Evolutionary conservation across 2,329 filamentous ascomycete species (phyloP).

Genomic region (Claviceps sp.): DNA sequence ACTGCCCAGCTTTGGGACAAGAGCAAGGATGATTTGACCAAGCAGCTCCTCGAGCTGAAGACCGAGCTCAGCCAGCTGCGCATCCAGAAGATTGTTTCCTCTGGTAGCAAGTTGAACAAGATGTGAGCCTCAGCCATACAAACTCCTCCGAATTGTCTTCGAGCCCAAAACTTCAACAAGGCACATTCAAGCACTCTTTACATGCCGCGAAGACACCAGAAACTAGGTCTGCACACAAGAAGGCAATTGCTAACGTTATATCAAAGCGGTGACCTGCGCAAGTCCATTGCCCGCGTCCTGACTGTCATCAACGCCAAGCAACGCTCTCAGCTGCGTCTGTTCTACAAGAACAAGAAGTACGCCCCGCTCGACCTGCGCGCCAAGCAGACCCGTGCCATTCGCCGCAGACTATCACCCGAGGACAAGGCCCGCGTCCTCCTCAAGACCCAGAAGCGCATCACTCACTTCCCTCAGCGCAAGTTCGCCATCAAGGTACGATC

Average conservation of each 20-base stretch:
- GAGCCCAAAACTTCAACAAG: too few relatives aligned
- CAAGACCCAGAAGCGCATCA: slow-evolving; percentile 92
- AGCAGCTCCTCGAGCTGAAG: slow-evolving; percentile 92
- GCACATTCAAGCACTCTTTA: too few relatives aligned
- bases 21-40: slow-evolving; percentile 96
- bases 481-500: slow-evolving; percentile 86
- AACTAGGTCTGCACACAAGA: not conserved
- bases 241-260: not conserved
- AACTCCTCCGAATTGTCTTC: not conserved
- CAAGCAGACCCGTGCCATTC: slow-evolving; percentile 97
- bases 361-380: slow-evolving; percentile 92
- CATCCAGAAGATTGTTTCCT: slow-evolving; percentile 96
- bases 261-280: slow-evolving; percentile 93
- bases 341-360: slow-evolving; percentile 99
- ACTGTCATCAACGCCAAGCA: slow-evolving; percentile 99
- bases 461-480: slow-evolving; percentile 97
- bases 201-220: too few relatives aligned
- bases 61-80: slow-evolving; percentile 89
- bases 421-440: slow-evolving; percentile 74
- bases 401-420: slow-evolving; percentile 84
- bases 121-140: slow-evolving; percentile 51
- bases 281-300: slow-evolving; percentile 97
- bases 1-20: slow-evolving; percentile 94
- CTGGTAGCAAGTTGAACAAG: slow-evolving; percentile 90
- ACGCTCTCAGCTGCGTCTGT: slow-evolving; percentile 90